These are phyloP conservation scores for Aspergillus vadensis DNA, from an alignment of 2,329 filamentous ascomycete genomes.

Conservation along the genomic window DNA sequence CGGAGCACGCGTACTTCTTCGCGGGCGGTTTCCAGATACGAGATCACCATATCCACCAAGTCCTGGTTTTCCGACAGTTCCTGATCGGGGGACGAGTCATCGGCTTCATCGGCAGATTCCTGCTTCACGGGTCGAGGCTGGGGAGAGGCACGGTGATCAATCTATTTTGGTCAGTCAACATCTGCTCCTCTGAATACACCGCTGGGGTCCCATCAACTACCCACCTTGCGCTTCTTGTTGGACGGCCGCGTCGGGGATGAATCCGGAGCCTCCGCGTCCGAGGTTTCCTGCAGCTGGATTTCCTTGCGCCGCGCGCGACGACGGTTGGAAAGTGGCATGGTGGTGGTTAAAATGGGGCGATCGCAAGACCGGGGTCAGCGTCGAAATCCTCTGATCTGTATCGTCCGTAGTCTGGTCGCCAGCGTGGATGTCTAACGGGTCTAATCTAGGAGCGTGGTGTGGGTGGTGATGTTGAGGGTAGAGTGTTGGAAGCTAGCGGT, in stretches of 20 bases:
- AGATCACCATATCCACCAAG: slow-evolving; percentile 51
- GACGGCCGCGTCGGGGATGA: slow-evolving; percentile 52
- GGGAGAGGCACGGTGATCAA: slow-evolving; percentile 40
- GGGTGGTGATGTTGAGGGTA: background rate
- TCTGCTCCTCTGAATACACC: background rate
- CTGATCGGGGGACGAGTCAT: slow-evolving; percentile 45
- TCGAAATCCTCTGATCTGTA: background rate
- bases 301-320: slow-evolving; percentile 50
- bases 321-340: slow-evolving; percentile 47
- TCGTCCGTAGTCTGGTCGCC: background rate
- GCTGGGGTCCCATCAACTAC: background rate
- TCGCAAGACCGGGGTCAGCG: slow-evolving; percentile 10
- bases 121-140: slow-evolving; percentile 36
- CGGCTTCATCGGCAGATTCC: slow-evolving; percentile 45
- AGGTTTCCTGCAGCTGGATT: slow-evolving; percentile 47
- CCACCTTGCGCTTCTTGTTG: slow-evolving; percentile 53
- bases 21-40: slow-evolving; percentile 46
- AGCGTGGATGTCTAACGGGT: slow-evolving; percentile 1
- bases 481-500: background rate
- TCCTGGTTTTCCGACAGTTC: slow-evolving; percentile 47
- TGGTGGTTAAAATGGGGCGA: slow-evolving; percentile 10
- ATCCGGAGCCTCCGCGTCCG: slow-evolving; percentile 49
- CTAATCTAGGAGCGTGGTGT: background rate
- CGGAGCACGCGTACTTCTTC: slow-evolving; percentile 48
- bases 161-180: slow-evolving; percentile 22